Conservation (phyloP, 1,284 basidiomycete genomes). For the Rhodofomes roseus region DNA sequence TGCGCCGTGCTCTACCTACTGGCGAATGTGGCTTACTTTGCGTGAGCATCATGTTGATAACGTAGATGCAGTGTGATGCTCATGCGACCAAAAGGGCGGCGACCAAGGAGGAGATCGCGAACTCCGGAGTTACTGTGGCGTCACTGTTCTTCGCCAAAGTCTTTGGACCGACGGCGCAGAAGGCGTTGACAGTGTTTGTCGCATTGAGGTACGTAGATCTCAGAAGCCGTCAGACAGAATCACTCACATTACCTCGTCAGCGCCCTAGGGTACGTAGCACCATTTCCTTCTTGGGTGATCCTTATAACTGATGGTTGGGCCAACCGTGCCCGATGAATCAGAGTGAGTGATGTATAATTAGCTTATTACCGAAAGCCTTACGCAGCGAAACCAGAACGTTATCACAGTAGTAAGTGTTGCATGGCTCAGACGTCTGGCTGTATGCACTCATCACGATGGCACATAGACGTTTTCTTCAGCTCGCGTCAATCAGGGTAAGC, state of each 20-base stretch:
- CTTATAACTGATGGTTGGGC: not conserved
- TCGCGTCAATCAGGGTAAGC: conserved; percentile 27
- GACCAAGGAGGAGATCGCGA: conserved; percentile 59
- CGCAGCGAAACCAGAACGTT: conserved; percentile 17
- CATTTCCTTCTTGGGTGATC: not conserved
- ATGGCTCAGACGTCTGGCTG: not conserved
- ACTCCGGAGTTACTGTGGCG: conserved; percentile 56
- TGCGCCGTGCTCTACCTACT: conserved; percentile 55
- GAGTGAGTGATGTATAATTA: conserved; percentile 41
- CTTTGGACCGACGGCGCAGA: conserved; percentile 55
- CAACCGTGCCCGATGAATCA: not conserved
- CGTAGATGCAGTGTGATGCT: not conserved
- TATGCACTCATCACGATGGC: not conserved
- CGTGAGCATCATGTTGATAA: conserved; percentile 45
- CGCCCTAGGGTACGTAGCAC: conserved; percentile 22
- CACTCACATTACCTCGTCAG: conserved; percentile 7
- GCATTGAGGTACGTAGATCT: conserved; percentile 36
- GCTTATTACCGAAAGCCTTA: not conserved
- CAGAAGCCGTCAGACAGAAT: not conserved
- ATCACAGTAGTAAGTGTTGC: conserved; percentile 23
- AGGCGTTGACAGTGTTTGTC: conserved; percentile 62
- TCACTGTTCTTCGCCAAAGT: conserved; percentile 69
- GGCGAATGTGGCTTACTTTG: conserved; percentile 68
- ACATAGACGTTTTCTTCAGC: conserved; percentile 24
- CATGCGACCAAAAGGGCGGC: conserved; percentile 36